These are phyloP conservation scores for Bauhinia variegata DNA, from an alignment of 306 rosid genomes.

Conservation along the genomic window DNA sequence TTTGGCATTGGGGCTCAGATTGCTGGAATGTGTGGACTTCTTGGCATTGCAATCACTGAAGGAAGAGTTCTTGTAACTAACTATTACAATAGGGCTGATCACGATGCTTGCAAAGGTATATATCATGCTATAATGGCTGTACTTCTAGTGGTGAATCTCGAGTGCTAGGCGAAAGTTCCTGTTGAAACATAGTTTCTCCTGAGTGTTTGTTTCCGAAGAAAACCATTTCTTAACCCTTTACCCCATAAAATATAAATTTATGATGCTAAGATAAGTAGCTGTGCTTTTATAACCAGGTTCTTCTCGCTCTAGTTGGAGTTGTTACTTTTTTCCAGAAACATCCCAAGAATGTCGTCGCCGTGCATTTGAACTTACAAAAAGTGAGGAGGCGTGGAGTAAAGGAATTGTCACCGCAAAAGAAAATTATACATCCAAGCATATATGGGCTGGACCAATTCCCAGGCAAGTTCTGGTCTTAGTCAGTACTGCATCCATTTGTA, in stretches of 20 bases:
- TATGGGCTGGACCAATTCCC: slow-evolving; percentile 85
- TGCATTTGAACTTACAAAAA: slow-evolving; percentile 67
- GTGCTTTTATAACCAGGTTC: slow-evolving; percentile 60
- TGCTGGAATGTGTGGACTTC: slow-evolving; percentile 89
- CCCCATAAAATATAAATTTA: no score
- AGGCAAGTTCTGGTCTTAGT: slow-evolving; percentile 66
- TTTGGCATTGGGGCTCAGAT: slow-evolving; percentile 90
- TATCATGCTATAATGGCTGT: neutral
- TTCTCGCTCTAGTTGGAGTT: slow-evolving; percentile 78
- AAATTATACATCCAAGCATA: slow-evolving; percentile 69
- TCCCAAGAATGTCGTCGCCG: slow-evolving; percentile 70
- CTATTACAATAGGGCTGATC: slow-evolving; percentile 87
- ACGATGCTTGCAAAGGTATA: slow-evolving; percentile 81
- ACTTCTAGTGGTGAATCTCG: neutral
- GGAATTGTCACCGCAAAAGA: slow-evolving; percentile 72
- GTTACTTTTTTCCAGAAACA: slow-evolving; percentile 93
- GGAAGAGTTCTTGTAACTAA: slow-evolving; percentile 81
- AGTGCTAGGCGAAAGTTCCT: no score
- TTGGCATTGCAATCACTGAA: slow-evolving; percentile 80
- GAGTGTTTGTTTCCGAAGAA: no score
- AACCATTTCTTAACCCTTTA: neutral
- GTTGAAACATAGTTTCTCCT: no score
- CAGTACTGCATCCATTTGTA: slow-evolving; percentile 21
- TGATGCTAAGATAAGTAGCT: no score
- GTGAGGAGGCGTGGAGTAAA: slow-evolving; percentile 61